Conservation (phyloP, 2,329 filamentous ascomycete species). For the Penicillium polonicum region DNA sequence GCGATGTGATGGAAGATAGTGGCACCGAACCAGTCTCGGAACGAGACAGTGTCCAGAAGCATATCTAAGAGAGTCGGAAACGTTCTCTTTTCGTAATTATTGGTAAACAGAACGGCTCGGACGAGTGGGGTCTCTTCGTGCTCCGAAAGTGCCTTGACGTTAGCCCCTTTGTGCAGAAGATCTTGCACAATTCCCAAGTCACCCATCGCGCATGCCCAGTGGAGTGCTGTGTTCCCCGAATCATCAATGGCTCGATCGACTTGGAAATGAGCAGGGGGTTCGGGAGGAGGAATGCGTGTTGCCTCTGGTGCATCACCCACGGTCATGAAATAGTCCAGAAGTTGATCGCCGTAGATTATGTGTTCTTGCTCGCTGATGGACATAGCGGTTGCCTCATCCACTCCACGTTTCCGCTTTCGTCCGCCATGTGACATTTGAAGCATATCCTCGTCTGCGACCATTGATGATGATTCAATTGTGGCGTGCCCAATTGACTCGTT, state of each 20-base stretch:
- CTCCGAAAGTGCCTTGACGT: constrained; percentile 67
- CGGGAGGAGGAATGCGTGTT: constrained; percentile 60
- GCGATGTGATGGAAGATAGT: constrained; percentile 95
- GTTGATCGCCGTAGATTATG: constrained; percentile 84
- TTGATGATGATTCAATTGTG: constrained; percentile 79
- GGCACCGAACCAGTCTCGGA: constrained; percentile 74
- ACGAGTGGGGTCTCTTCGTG: constrained; percentile 87
- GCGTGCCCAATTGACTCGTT: constrained; percentile 81
- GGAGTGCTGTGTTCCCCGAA: constrained; percentile 86
- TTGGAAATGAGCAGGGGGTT: constrained; percentile 81
- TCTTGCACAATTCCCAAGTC: constrained; percentile 89
- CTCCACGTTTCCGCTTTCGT: constrained; percentile 75
- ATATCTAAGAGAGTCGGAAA: constrained; percentile 83
- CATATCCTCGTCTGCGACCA: constrained; percentile 79
- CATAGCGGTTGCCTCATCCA: constrained; percentile 58
- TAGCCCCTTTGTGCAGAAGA: constrained; percentile 76
- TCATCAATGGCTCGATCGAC: constrained; percentile 92
- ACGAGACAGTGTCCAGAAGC: constrained; percentile 76
- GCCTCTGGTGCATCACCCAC: constrained; percentile 71
- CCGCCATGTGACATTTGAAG: constrained; percentile 63
- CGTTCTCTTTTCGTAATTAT: constrained; percentile 90
- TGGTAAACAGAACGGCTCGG: constrained; percentile 92
- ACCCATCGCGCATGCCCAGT: constrained; percentile 98
- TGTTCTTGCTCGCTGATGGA: constrained; percentile 75
- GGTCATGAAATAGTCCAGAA: constrained; percentile 93